Evolutionary conservation across 164 flowering plant genomes (phyloP).

Genomic region (Magnolia officinalis): DNA sequence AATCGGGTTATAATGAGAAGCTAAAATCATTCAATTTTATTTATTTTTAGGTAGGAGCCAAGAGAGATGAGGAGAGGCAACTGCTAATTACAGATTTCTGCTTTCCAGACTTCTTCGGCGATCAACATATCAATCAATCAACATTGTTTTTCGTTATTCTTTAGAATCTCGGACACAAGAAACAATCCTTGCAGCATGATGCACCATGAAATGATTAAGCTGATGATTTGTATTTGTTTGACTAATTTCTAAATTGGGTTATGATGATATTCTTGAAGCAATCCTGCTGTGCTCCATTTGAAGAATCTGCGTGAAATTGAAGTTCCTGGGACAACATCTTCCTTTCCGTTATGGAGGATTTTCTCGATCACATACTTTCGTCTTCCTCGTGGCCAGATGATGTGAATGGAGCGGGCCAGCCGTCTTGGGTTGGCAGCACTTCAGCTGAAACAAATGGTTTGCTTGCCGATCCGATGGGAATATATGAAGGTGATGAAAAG

Average conservation of each 20-base stretch:
- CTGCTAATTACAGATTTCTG: neutral
- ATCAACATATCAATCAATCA: neutral
- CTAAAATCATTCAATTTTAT: neutral
- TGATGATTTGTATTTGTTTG: neutral
- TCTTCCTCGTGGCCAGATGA: conserved; percentile 32
- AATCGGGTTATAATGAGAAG: neutral
- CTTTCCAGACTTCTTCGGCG: neutral
- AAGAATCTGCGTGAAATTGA: conserved; percentile 9
- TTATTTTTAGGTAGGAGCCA: conserved; percentile 12
- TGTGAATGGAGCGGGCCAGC: conserved; percentile 14
- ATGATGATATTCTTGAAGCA: neutral
- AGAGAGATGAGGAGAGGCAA: conserved; percentile 13
- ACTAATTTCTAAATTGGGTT: neutral
- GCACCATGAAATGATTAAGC: neutral
- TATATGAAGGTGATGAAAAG: conserved; percentile 11
- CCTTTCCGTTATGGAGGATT: conserved; percentile 24
- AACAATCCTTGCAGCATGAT: neutral
- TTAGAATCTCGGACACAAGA: neutral
- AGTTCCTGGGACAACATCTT: neutral
- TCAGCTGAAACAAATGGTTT: conserved; percentile 18
- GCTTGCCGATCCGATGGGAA: conserved; percentile 15
- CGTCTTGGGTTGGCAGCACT: conserved; percentile 23
- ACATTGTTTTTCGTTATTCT: neutral
- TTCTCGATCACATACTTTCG: conserved; percentile 25
- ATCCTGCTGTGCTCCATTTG: neutral